Evolutionary conservation across 1,284 basidiomycete genomes (phyloP), one percentile per base, ranked within the genome.

Genomic region (Erythrobasidium hasegawianum): DNA sequence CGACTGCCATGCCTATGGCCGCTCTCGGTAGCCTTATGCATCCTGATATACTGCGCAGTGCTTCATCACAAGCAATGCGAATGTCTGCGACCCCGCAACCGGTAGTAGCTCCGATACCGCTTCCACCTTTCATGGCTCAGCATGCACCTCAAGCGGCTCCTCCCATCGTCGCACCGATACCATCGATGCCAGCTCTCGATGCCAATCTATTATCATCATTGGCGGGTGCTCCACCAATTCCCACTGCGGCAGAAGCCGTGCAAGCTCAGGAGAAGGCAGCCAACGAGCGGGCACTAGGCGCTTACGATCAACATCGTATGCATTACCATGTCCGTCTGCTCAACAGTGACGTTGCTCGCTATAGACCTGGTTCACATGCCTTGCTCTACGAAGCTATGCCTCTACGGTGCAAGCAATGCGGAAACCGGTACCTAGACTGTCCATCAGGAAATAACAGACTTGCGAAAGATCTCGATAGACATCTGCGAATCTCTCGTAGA

Each of bases 381-480:
- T 81, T 93, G 61, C 80, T 95, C 57, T 90, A 90, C 72, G 82
- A 85, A 67, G 84, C 84, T 67, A 81, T 95, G 22, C 83, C 88
- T 10, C 80, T 85, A 22, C 88, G 92, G 78, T 98, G 95, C 81
- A 91, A 88, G 77, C 95, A 97, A 76, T 98, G 95, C 80, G 90
- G 89, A 10, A 80, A 90, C 69, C 86, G 96, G 59, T 97, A 95
- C 77, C 81, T 87, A 50, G 86, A 89, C 70, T 85, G 84, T 43
- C 75, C 79, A 26, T 75, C 80, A 57, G 90, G 90, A 69, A 90
- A 88, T 78, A 86, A 86, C 75, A 82, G 82, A 26, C 84, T 94
- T 81, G 86, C 96, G 72, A 84, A 87, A 61, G 96, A 99, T 76
- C 83, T 98, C 72, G 96, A 99, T 77, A 90, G 92, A 88, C 96